These are phyloP conservation scores for Neofusicoccum umdonicola DNA, from an alignment of 2,329 filamentous ascomycete species.

Conservation along the genomic window DNA sequence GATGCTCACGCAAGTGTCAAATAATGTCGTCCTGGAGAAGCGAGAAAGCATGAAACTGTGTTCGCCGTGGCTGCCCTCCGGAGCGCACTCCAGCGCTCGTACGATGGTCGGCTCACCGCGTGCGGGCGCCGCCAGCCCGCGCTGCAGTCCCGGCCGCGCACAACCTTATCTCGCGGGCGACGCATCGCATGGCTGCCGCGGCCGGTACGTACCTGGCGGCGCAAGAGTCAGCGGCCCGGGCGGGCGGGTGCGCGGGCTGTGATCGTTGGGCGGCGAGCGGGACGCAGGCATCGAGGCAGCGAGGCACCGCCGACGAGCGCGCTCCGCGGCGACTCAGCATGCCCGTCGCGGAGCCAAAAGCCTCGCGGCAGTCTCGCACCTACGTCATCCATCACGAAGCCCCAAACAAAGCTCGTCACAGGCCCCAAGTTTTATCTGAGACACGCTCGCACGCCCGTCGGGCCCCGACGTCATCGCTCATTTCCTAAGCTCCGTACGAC, in stretches of 20 bases:
- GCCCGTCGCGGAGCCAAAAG: not conserved
- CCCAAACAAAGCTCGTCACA: not conserved
- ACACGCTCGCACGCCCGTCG: not conserved
- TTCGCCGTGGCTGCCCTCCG: not conserved
- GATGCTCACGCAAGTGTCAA: not conserved
- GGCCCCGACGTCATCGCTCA: slow-evolving; percentile 7
- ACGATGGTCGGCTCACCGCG: not conserved
- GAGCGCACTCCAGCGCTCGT: not conserved
- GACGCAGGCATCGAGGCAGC: not conserved
- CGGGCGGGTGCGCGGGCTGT: not conserved
- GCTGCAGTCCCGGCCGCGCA: not conserved
- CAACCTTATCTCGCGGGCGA: not conserved
- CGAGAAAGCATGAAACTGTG: slow-evolving; percentile 1
- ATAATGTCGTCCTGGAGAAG: not conserved
- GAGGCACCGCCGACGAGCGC: not conserved
- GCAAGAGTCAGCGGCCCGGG: not conserved
- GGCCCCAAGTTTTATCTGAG: slow-evolving; percentile 9
- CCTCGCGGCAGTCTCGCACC: not conserved
- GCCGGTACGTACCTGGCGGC: not conserved
- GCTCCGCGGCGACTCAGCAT: not conserved
- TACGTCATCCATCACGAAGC: slow-evolving; percentile 9
- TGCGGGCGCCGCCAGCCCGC: not conserved
- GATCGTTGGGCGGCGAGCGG: not conserved
- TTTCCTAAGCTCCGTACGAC: slow-evolving; percentile 8
- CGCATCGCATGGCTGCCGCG: not conserved